Conservation (phyloP, 139 green algal genomes). For the Astrephomene gubernaculifera region DNA sequence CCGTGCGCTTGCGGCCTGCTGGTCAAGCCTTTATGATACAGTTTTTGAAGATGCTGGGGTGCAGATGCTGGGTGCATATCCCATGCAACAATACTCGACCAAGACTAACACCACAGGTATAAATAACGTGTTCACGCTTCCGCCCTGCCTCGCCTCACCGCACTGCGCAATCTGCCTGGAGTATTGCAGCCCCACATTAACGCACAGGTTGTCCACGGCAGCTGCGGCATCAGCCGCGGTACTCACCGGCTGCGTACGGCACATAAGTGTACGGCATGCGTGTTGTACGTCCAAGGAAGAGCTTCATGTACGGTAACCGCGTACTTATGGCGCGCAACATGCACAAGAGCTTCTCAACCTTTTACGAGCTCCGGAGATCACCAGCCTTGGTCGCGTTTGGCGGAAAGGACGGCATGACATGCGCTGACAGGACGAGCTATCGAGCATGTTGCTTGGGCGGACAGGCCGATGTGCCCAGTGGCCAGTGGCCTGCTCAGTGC, state of each 20-base stretch:
- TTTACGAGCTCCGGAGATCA: too few species aligned
- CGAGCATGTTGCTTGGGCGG: not conserved
- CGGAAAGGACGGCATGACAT: not conserved
- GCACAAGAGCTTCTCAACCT: too few species aligned
- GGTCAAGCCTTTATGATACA: not conserved
- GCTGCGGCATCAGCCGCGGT: not conserved
- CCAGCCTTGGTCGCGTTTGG: too few species aligned
- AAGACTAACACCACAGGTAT: too few species aligned
- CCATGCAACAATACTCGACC: not conserved
- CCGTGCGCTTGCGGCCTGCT: not conserved
- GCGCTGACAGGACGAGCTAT: not conserved
- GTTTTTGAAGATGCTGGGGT: not conserved
- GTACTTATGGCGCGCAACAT: not conserved
- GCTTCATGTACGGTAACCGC: too few species aligned
- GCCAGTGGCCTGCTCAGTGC: too few species aligned
- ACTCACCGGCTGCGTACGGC: not conserved
- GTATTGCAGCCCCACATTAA: not conserved
- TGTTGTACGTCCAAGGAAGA: not conserved
- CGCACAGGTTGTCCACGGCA: constrained; percentile 5
- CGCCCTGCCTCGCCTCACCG: not conserved
- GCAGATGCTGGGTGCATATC: not conserved
- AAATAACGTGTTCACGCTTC: too few species aligned
- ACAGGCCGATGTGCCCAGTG: not conserved
- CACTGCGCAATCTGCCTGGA: constrained; percentile 7
- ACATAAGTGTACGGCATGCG: not conserved